Evolutionary conservation across 495 filamentous ascomycete species (phyloP), one percentile per base, ranked within the genome.

Genomic region (Choiromyces venosus): DNA sequence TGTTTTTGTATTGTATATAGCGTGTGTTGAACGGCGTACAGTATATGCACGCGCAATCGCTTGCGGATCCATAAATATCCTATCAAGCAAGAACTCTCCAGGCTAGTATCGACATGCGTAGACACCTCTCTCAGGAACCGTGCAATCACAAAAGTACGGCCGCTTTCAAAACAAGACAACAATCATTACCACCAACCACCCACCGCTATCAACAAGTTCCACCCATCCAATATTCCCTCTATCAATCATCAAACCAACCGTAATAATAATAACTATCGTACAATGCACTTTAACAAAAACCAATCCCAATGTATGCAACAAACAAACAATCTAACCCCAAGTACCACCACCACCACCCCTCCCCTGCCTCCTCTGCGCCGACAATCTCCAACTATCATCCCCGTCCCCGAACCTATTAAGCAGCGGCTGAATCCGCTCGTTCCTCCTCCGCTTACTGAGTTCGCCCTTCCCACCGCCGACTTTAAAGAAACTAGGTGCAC

Each of bases 401-500:
- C 92, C 93, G 18, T 89, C 87, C 10, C 84, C 87, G 83, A 92
- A 98, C 77, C 92, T 89, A 81, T 97, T 97, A 81, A 97, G 93
- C 83, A 99, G 80, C 69, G 95, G 95, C 83, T 96, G 91, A 61
- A 99, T 98, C 40, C 93, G 86, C 86, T 98, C 95, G 0, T 92
- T 93, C 85, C 92, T 93, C 87, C 96, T 94, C 76, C 95, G 85
- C 85, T 97, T 97, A 37, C 90, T 93, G 71, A 99, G 84, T 73
- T 90, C 87, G 80, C 96, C 93, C 21, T 90, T 96, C 9, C 80
- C 80, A 29, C 92, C 91, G 66, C 95, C 95, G 12, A 99, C 92
- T 86, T 97, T 97, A 87, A 99, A 99, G 87, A 98, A 98, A 0
- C 93, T 97, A 21, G 95, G 95, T 36, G 95, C 95, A 14, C 93